Conservation (phyloP, 2,329 filamentous ascomycete genomes). For the Aspergillus sp. region DNA sequence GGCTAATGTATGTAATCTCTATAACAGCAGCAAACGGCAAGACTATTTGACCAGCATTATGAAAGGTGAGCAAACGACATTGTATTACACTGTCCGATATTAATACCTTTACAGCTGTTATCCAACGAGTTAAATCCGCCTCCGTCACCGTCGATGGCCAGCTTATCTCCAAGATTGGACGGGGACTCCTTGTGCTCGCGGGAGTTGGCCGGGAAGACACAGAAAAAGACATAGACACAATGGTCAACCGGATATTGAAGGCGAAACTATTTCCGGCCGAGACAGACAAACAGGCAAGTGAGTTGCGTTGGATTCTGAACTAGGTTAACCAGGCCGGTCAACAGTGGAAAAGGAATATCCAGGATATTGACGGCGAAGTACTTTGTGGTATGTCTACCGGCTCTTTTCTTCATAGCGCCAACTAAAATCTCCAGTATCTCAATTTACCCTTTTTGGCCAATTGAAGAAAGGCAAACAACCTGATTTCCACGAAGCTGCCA, state of each 20-base stretch:
- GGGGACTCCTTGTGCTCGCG: slow-evolving; percentile 85
- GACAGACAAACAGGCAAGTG: slow-evolving; percentile 61
- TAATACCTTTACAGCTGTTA: slow-evolving; percentile 62
- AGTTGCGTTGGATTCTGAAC: neutral
- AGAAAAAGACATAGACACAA: slow-evolving; percentile 77
- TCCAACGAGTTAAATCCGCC: slow-evolving; percentile 91
- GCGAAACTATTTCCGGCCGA: slow-evolving; percentile 90
- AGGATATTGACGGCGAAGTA: slow-evolving; percentile 85
- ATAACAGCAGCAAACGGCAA: neutral
- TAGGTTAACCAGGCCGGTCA: neutral
- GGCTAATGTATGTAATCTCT: neutral
- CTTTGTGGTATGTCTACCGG: slow-evolving; percentile 71
- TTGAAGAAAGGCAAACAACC: slow-evolving; percentile 97
- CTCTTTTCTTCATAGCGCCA: neutral
- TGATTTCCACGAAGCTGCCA: slow-evolving; percentile 86
- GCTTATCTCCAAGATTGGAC: slow-evolving; percentile 85
- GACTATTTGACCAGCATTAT: slow-evolving; percentile 22
- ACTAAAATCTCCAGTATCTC: slow-evolving; percentile 66
- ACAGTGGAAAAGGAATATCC: slow-evolving; percentile 87
- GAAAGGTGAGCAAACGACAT: slow-evolving; percentile 38
- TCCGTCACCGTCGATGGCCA: slow-evolving; percentile 93
- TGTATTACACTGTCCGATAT: neutral
- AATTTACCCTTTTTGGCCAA: slow-evolving; percentile 89
- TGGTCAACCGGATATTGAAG: slow-evolving; percentile 84
- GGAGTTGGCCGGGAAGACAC: slow-evolving; percentile 90